Base-by-base conservation (phyloP, 176 grass and related monocot species). In the Thalia dealbata region DNA sequence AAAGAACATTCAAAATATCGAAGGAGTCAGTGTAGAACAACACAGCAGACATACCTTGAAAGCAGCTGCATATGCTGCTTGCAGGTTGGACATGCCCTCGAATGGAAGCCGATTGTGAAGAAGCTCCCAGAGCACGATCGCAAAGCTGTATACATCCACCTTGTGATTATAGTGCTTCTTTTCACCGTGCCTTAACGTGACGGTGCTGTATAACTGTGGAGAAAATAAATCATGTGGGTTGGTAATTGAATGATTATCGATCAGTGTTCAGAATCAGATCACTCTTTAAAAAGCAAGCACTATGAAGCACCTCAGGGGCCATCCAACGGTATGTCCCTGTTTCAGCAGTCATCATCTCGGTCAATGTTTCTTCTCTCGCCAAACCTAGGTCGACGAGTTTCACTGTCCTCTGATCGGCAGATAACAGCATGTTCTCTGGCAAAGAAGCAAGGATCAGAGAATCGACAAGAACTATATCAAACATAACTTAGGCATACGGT, bases 121-220 rank as follows among this genome's bases (percentile, higher is more conserved):
- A 24, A 99, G 81, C 87, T 99, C 95, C 95, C 95, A 99, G 50
- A 99, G 67, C 55, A 99, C 95, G 72, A 99, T 99, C 22, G 88
- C 95, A 78, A 99, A 99, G 75, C 95, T 99, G 83, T 99, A 99
- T 60, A 95, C 90, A 67, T 99, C 95, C 66, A 99, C 95, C 80
- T 99, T 99, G 77, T 99, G 95, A 73, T 99, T 99, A 81, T 95
- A 99, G 76, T 99, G 90, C 83, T 99, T 99, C 88, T 99, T 99
- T 82, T 99, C 90, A 66, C 95, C 95, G 35, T 91, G 90, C 78
- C 95, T 99, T 65, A 99, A 84, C 24, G 95, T 99, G 52, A 99
- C 95, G 50, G 95, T 99, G 83, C 90, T 99, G 75, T 99, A 99
- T 76, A 99, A 79, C 95, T 99, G 73, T 68, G 75, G 10, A 24